Conservation (phyloP, 1,284 basidiomycete species). For the Apiotrichum siamense region DNA sequence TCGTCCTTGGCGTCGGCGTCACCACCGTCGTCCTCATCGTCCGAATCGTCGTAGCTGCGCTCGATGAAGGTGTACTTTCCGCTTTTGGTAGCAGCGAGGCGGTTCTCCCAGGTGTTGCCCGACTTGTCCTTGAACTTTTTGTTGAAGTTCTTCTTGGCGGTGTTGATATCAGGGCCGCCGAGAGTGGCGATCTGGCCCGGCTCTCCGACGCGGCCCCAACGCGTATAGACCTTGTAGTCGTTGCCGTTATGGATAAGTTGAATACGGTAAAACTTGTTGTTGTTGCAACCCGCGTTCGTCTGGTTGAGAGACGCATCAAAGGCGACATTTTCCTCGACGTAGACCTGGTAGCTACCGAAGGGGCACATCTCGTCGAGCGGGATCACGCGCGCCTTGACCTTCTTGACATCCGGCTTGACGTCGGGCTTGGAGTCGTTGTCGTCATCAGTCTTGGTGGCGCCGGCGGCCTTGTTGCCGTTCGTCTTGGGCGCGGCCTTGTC, state of each 20-base stretch:
- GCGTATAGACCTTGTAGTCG: slow-evolving; percentile 13
- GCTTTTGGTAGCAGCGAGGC: slow-evolving; percentile 1
- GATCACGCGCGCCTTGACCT: neutral
- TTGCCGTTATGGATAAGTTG: slow-evolving; percentile 5
- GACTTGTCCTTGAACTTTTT: slow-evolving; percentile 24
- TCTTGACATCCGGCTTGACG: neutral
- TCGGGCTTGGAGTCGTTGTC: neutral
- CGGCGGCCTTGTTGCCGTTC: slow-evolving; percentile 6
- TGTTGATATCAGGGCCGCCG: slow-evolving; percentile 1
- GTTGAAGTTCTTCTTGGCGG: slow-evolving; percentile 8
- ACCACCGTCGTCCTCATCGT: slow-evolving; percentile 7
- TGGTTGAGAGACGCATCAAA: slow-evolving; percentile 68
- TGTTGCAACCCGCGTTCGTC: slow-evolving; percentile 58
- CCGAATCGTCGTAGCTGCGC: slow-evolving; percentile 16
- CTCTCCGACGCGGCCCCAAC: slow-evolving; percentile 23
- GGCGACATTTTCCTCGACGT: slow-evolving; percentile 50
- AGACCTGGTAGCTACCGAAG: slow-evolving; percentile 50
- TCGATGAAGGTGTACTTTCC: slow-evolving; percentile 21
- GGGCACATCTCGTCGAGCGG: slow-evolving; percentile 10
- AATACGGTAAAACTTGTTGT: slow-evolving; percentile 54
- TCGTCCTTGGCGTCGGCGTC: neutral
- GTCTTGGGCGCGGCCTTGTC: slow-evolving; percentile 1
- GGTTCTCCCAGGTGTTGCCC: slow-evolving; percentile 11
- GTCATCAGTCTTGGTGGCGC: neutral
- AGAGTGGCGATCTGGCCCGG: slow-evolving; percentile 6